Conservation (phyloP, 2,329 filamentous ascomycete genomes). For the Hansfordia pulvinata region DNA sequence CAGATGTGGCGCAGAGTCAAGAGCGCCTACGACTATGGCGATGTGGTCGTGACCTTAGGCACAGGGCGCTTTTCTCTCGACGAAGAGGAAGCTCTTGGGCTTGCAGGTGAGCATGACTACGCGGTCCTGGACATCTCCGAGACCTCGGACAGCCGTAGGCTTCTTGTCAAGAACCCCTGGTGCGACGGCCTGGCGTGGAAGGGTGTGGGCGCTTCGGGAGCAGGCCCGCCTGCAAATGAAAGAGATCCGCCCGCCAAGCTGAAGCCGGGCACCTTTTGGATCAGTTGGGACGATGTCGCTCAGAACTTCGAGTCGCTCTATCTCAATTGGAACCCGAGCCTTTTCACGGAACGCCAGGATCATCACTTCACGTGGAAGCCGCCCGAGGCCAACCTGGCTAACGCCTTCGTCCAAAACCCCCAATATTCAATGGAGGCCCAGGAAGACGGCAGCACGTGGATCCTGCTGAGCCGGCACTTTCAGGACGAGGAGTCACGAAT, state of each 20-base stretch:
- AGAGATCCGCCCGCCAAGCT: conserved; percentile 16
- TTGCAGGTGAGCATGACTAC: conserved; percentile 89
- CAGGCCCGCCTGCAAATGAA: no score
- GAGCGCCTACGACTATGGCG: conserved; percentile 59
- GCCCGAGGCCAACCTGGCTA: conserved; percentile 28
- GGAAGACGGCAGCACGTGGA: conserved; percentile 56
- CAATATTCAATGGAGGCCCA: conserved; percentile 57
- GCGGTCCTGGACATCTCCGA: conserved; percentile 70
- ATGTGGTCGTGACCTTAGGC: conserved; percentile 80
- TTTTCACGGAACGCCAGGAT: conserved; percentile 74
- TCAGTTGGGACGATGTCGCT: conserved; percentile 72
- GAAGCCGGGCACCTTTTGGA: conserved; percentile 79
- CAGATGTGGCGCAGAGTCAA: conserved; percentile 68
- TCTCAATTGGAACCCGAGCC: conserved; percentile 86
- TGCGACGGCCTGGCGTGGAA: conserved; percentile 67
- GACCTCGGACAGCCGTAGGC: conserved; percentile 42
- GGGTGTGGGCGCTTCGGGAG: conserved; percentile 27
- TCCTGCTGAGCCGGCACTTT: conserved; percentile 80
- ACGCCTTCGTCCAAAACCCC: conserved; percentile 50
- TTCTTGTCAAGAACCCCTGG: conserved; percentile 95
- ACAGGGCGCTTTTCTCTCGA: conserved; percentile 68
- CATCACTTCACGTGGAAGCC: conserved; percentile 79
- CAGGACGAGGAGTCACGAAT: conserved; percentile 50
- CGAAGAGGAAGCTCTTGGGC: conserved; percentile 68
- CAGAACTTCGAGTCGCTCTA: conserved; percentile 95